Conservation (phyloP, 306 rosid species). For the Hippophae tibetana region DNA sequence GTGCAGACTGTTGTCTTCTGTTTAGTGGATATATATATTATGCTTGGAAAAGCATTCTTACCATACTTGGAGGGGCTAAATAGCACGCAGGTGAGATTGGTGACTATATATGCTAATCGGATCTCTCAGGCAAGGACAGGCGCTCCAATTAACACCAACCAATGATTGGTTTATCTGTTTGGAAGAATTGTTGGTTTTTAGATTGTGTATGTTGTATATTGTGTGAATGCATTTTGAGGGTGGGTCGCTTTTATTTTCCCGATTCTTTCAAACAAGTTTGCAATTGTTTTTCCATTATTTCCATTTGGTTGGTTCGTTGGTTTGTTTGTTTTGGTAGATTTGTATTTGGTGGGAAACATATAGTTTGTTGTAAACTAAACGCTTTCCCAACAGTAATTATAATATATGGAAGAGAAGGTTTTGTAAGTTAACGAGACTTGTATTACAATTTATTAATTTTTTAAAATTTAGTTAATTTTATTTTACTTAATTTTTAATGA, state of each 20-base stretch:
- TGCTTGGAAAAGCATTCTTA: constrained; percentile 94
- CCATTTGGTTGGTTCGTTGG: constrained; percentile 27
- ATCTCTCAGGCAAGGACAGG: constrained; percentile 96
- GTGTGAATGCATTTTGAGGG: constrained; percentile 55
- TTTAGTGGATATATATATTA: constrained; percentile 89
- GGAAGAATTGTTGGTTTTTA: constrained; percentile 27
- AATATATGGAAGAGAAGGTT: no score
- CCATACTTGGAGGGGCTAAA: constrained; percentile 92
- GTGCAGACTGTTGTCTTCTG: constrained; percentile 98
- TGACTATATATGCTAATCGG: constrained; percentile 90
- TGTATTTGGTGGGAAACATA: no score
- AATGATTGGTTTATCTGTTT: constrained; percentile 32
- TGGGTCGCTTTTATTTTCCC: constrained; percentile 29
- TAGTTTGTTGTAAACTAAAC: no score
- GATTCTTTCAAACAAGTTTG: constrained; percentile 21
- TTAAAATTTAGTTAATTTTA: no score
- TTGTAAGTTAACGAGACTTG: no score
- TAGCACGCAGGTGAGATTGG: constrained; percentile 89
- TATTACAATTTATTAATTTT: no score
- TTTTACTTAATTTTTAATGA: no score
- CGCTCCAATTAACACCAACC: constrained; percentile 45
- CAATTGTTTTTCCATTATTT: constrained; percentile 9
- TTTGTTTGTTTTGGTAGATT: no score
- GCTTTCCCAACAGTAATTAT: no score
- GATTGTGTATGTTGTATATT: constrained; percentile 76